Evolutionary conservation across 805 yeast genomes (phyloP).

Genomic region (Blastobotrys terrestris): DNA sequence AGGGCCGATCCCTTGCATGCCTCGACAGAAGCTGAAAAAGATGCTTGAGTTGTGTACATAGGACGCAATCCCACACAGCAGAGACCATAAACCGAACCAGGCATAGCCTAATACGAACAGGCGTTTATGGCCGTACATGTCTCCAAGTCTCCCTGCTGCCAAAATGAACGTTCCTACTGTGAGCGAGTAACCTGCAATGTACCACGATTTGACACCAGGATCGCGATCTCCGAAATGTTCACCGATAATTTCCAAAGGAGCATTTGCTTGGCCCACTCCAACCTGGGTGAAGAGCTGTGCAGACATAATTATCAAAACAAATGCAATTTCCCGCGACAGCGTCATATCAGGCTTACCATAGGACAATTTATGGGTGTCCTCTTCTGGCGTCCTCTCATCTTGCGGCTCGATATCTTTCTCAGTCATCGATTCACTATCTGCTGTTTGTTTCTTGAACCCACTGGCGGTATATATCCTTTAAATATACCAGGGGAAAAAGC

Average conservation of each 20-base stretch:
- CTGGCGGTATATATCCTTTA: background rate
- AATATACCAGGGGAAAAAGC: background rate
- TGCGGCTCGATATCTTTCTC: background rate
- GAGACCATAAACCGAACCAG: conserved; percentile 51
- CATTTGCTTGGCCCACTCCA: conserved; percentile 30
- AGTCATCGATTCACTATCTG: background rate
- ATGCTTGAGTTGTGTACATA: conserved; percentile 31
- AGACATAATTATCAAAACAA: conserved; percentile 22
- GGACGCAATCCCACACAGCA: conserved; percentile 52
- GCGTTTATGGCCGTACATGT: conserved; percentile 56
- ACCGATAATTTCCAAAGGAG: conserved; percentile 29
- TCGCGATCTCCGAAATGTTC: conserved; percentile 24
- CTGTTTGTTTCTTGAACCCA: background rate
- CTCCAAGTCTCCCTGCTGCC: conserved; percentile 66
- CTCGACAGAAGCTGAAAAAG: conserved; percentile 40
- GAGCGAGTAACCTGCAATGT: conserved; percentile 63
- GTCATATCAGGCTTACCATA: background rate
- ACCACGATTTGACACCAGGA: conserved; percentile 46
- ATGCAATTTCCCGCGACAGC: conserved; percentile 17
- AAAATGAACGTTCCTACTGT: conserved; percentile 70
- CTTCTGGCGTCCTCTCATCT: background rate
- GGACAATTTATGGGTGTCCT: background rate
- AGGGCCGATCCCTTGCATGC: conserved; percentile 60
- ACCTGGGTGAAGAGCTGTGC: conserved; percentile 39
- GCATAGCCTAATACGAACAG: conserved; percentile 50